A percentile compares a stretch with the other conserved stretches of the same genome.
Conservation (phyloP, 805 yeast species). For the Saturnispora mendoncae region DNA sequence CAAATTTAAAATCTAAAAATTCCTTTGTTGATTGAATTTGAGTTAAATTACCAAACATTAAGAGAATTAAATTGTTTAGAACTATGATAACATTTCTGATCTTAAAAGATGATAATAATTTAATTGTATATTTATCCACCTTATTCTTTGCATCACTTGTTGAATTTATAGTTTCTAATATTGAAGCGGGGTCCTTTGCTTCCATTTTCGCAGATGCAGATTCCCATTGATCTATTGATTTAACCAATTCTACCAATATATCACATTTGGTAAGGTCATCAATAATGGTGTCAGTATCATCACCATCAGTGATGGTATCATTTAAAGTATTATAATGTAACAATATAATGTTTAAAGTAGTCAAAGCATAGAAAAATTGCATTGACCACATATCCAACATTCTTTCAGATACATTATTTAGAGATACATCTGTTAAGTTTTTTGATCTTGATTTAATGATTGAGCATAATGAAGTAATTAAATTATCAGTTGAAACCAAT, state of each 20-base stretch:
- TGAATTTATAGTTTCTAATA: constrained; percentile 12
- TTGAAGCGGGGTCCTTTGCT: constrained; percentile 14
- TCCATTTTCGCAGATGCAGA: constrained; percentile 33
- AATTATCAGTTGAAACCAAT: constrained; percentile 14
- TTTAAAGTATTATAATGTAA: constrained; percentile 13
- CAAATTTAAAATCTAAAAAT: constrained; percentile 35
- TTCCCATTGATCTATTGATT: constrained; percentile 58
- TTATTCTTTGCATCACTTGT: constrained; percentile 7
- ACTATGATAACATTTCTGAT: constrained; percentile 49
- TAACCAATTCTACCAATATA: constrained; percentile 27
- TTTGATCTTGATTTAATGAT: constrained; percentile 10
- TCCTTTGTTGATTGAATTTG: constrained; percentile 36
- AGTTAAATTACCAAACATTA: constrained; percentile 54
- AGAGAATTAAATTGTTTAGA: constrained; percentile 42
- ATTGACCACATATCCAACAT: constrained; percentile 17
- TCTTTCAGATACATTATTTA: constrained; percentile 2
- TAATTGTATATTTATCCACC: constrained; percentile 20
- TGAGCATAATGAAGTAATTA: constrained; percentile 13
- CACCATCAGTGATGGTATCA: too few species aligned
- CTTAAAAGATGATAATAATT: constrained; percentile 28
- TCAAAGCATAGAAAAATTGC: constrained; percentile 25
- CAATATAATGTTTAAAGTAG: constrained; percentile 21
- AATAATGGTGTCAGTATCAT: too few species aligned
- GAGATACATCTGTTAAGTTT: constrained; percentile 18
- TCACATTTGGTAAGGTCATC: constrained; percentile 8